Base-by-base conservation (phyloP, 2,329 filamentous ascomycete species). In the Chlorencoelia australis region DNA sequence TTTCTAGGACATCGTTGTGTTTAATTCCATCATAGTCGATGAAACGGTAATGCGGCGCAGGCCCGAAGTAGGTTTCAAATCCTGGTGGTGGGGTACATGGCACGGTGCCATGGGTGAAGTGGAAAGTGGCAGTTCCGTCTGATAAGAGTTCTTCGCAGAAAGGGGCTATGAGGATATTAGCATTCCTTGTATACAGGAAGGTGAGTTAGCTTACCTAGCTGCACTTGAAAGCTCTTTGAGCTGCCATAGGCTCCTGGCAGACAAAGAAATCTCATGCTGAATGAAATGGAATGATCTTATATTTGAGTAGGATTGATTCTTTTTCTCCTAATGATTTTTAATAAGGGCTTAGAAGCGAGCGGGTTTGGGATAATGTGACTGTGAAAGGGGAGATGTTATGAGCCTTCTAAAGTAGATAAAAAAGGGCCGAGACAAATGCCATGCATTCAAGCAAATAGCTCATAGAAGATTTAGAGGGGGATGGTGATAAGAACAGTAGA, bases 191-290 rank as follows among this genome's bases (percentile, higher is more conserved):
- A 8, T 15, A 16, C 4, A 8, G 26, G 2, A 8, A 15, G 26
- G 13, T 8, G 10, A 5, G 15, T 18, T 8, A 18, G 40, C 47
- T 37, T 59, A 66, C 63, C 62, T 13, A 74, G 54, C 47, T 74
- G 70, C 13, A 70, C 64, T 49, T 71, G 61, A 46, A 73, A 73
- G 59, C 71, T 68, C 47, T 66, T 63, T 34, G 69, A 67, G 56
- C 68, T 75, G 35, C 71, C 69, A 52, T 67, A 75, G 16, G 71
- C 67, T 36, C 71, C 71, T 20, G 71, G 70, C 3, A 75, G 60
- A 50, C 71, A 75, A 14, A 75, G 56, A 36, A 75, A 68, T 45
- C 61, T 69, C 70, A 75, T 74, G 7, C 35, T 37, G 2, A n/a
- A 17, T 30, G 14, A 20, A n/a, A n/a, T 14, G 16, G 21, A 20